Conservation (phyloP, 2,329 filamentous ascomycete species). For the Cyanodermella asteris region DNA sequence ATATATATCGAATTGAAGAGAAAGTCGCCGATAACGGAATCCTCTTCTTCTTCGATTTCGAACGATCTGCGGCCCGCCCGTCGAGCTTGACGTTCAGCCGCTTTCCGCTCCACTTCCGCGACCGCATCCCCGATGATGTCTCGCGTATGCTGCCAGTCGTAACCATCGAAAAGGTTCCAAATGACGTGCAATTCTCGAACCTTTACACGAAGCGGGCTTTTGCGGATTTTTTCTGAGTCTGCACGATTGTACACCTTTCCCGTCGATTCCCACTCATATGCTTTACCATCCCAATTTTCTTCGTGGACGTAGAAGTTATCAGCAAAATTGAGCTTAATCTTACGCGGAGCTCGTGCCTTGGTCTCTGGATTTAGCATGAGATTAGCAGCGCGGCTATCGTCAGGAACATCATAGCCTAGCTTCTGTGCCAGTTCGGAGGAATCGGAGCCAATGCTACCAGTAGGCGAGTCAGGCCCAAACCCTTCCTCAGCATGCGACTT, state of each 20-base stretch:
- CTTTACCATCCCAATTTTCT: slow-evolving; percentile 49
- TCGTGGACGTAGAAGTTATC: no score
- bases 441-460: no score
- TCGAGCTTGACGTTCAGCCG: slow-evolving; percentile 48
- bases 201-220: slow-evolving; percentile 53
- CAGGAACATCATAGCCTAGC: slow-evolving; percentile 26
- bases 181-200: slow-evolving; percentile 80
- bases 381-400: slow-evolving; percentile 17
- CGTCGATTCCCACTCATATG: slow-evolving; percentile 59
- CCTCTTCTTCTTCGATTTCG: slow-evolving; percentile 42
- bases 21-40: slow-evolving; percentile 78
- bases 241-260: slow-evolving; percentile 52
- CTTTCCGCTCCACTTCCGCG: slow-evolving; percentile 64
- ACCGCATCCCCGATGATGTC: slow-evolving; percentile 75
- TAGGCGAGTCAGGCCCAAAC: slow-evolving; percentile 13
- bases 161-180: slow-evolving; percentile 95
- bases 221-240: slow-evolving; percentile 36
- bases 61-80: slow-evolving; percentile 33
- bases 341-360: slow-evolving; percentile 31
- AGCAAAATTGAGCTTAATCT: slow-evolving; percentile 46
- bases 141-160: slow-evolving; percentile 80
- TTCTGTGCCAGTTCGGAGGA: slow-evolving; percentile 17
- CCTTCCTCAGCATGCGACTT: slow-evolving; percentile 13
- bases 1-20: slow-evolving; percentile 99
- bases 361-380: slow-evolving; percentile 23